These are phyloP conservation scores for Fusarium irregulare DNA, from an alignment of 2,329 filamentous ascomycete species.

Conservation along the genomic window DNA sequence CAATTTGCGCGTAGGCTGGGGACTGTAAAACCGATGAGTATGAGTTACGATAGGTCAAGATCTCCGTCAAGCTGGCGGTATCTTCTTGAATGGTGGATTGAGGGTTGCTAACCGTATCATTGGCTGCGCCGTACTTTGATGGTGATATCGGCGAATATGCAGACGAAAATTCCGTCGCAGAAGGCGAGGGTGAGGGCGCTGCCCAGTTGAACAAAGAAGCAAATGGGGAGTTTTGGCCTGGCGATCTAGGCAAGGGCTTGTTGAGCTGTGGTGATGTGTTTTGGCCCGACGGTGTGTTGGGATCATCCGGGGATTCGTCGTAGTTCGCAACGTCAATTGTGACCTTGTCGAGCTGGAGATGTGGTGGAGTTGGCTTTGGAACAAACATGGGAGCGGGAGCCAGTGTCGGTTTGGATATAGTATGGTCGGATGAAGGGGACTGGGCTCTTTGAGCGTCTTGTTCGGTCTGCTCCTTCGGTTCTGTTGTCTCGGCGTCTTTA, in stretches of 20 bases:
- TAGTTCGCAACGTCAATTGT: conserved; percentile 48
- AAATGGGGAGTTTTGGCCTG: conserved; percentile 60
- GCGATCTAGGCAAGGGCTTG: conserved; percentile 67
- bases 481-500: conserved; percentile 24
- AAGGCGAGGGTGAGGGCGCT: conserved; percentile 59
- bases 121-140: conserved; percentile 50
- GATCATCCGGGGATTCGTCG: conserved; percentile 41
- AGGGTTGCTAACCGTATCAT: conserved; percentile 49
- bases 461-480: conserved; percentile 13
- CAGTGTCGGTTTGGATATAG: conserved; percentile 55
- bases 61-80: conserved; percentile 52
- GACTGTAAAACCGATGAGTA: conserved; percentile 62
- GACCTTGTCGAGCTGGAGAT: conserved; percentile 62
- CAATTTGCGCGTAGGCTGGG: conserved; percentile 67
- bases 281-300: conserved; percentile 45
- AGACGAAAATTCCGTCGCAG: conserved; percentile 64
- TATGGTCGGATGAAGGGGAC: conserved; percentile 49
- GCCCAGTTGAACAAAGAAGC: conserved; percentile 66
- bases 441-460: conserved; percentile 46
- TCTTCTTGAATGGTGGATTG: conserved; percentile 53
- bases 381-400: conserved; percentile 61
- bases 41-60: conserved; percentile 63
- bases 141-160: conserved; percentile 65
- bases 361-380: conserved; percentile 63
- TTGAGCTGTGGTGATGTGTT: conserved; percentile 56